These are phyloP conservation scores for Tephrocybe sp. DNA, from an alignment of 768 basidiomycete genomes.

Conservation along the genomic window DNA sequence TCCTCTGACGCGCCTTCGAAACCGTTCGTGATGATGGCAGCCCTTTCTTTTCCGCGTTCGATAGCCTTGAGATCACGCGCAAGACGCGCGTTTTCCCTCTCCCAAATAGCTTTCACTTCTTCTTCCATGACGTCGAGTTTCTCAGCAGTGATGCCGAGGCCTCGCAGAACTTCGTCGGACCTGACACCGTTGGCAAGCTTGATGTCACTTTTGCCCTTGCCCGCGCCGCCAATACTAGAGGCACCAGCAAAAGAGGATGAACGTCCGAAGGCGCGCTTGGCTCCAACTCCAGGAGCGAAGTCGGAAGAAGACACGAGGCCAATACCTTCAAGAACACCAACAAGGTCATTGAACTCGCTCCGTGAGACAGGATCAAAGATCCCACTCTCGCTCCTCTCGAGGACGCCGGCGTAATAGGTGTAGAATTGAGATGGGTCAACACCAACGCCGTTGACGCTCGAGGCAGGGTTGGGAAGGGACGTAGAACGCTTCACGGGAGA, in stretches of 20 bases:
- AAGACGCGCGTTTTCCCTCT: constrained; percentile 46
- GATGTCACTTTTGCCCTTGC: constrained; percentile 47
- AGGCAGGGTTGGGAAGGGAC: constrained; percentile 28
- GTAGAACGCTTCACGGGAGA: constrained; percentile 54
- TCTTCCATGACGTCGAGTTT: constrained; percentile 43
- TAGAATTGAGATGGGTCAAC: constrained; percentile 65
- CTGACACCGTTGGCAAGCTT: constrained; percentile 61
- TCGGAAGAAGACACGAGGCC: constrained; percentile 39
- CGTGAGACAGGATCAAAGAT: constrained; percentile 65
- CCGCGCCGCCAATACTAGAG: constrained; percentile 31
- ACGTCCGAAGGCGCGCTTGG: constrained; percentile 53
- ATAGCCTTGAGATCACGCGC: constrained; percentile 40
- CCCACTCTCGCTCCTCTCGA: constrained; percentile 52
- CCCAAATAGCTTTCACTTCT: constrained; percentile 53
- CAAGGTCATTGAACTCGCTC: constrained; percentile 73
- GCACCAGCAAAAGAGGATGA: constrained; percentile 54
- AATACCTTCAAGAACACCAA: constrained; percentile 69
- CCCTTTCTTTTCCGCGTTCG: constrained; percentile 17
- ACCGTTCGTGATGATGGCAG: constrained; percentile 7
- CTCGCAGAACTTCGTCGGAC: constrained; percentile 67
- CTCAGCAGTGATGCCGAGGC: constrained; percentile 48
- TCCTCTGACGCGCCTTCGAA: constrained; percentile 22
- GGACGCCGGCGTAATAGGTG: constrained; percentile 56
- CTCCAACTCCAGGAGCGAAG: constrained; percentile 20
- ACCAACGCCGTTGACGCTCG: constrained; percentile 28